Conservation (phyloP, 75 land plant species). For the Pinus taeda region DNA sequence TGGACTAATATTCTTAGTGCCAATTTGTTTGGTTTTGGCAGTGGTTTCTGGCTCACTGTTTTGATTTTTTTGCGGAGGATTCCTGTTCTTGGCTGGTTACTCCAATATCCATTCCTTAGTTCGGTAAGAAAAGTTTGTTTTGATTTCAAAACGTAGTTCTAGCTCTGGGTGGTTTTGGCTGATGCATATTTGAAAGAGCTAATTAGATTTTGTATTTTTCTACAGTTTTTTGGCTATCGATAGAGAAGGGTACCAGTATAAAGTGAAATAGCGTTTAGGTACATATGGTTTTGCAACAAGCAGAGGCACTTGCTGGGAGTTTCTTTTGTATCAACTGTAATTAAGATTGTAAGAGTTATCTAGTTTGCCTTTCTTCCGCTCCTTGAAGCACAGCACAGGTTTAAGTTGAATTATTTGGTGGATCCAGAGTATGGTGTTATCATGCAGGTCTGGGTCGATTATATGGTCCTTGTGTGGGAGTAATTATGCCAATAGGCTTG, state of each 20-base stretch:
- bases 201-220: not conserved
- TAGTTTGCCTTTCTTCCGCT: not conserved
- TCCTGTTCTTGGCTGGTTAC: conserved; percentile 85
- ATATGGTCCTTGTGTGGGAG: not conserved
- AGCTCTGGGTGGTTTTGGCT: not conserved
- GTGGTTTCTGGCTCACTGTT: conserved; percentile 95
- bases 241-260: conserved; percentile 4
- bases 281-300: not conserved
- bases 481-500: too few species aligned
- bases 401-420: not conserved
- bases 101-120: conserved; percentile 77
- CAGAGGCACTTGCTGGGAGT: not conserved
- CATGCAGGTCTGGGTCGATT: not conserved
- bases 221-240: not conserved
- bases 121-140: conserved; percentile 40
- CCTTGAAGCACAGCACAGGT: not conserved
- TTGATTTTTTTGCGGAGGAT: conserved; percentile 76
- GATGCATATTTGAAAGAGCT: not conserved
- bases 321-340: not conserved
- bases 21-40: conserved; percentile 25
- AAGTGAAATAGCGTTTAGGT: not conserved
- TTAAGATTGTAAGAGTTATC: not conserved
- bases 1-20: not conserved
- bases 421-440: not conserved
- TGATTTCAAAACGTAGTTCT: too few species aligned